Conservation (phyloP, 1,139 yeast species). For the Protomyces gravidus region DNA sequence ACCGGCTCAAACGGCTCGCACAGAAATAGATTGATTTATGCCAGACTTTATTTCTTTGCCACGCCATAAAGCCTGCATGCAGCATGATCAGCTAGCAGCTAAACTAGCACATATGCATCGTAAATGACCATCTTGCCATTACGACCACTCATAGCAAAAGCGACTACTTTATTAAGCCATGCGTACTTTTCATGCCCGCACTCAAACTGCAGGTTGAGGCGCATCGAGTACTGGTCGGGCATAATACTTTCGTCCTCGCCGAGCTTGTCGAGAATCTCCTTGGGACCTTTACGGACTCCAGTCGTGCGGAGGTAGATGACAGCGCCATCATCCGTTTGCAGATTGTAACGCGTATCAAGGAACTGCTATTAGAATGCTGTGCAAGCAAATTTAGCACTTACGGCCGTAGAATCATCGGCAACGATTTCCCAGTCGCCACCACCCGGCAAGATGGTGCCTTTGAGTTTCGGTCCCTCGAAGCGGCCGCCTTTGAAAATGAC, state of each 20-base stretch:
- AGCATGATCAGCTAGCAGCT: too few species aligned
- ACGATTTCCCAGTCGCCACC: constrained; percentile 26
- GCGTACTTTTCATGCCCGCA: constrained; percentile 15
- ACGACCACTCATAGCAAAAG: constrained; percentile 20
- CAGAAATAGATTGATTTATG: too few species aligned
- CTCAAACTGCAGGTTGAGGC: constrained; percentile 13
- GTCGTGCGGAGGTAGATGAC: constrained; percentile 21
- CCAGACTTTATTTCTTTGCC: too few species aligned
- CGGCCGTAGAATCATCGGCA: constrained; percentile 11
- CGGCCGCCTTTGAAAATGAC: constrained; percentile 28
- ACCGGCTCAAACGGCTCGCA: too few species aligned
- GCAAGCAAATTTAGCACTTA: not conserved
- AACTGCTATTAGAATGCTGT: not conserved
- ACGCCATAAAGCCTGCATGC: too few species aligned
- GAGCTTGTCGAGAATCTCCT: constrained; percentile 21
- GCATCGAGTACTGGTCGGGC: constrained; percentile 27
- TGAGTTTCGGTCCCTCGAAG: constrained; percentile 19
- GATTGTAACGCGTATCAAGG: constrained; percentile 23
- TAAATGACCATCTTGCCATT: constrained; percentile 26
- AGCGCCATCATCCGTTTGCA: constrained; percentile 23
- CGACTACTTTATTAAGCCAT: constrained; percentile 22
- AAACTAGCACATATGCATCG: constrained; percentile 16
- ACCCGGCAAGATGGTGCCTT: constrained; percentile 18
- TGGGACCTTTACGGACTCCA: constrained; percentile 21
- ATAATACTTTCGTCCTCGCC: constrained; percentile 21